phyloP scores from a whole-genome alignment of 345 rosid species.

The Luvunga scandens region DNA sequence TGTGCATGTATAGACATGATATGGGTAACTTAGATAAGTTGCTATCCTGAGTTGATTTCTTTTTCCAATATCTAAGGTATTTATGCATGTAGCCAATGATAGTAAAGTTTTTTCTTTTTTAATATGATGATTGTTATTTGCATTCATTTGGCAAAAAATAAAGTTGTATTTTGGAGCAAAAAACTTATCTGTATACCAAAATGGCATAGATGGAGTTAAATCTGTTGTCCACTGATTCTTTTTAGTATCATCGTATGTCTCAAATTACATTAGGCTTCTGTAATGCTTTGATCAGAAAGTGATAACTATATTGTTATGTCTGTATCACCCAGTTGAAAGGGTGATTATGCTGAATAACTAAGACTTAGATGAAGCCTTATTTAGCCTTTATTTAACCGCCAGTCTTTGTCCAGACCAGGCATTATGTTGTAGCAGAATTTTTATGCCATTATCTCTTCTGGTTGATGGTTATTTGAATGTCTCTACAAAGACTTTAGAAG shows the following conservation, averaged over 20 bases:
- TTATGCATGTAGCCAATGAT: neutral
- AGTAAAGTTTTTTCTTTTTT: neutral
- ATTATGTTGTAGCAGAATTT: neutral
- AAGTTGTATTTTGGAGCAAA: too few species aligned
- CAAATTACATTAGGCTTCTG: neutral
- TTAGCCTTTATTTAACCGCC: neutral
- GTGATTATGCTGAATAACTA: neutral
- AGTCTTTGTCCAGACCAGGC: neutral
- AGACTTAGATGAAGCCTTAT: neutral
- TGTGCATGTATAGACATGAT: neutral
- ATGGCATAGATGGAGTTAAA: neutral
- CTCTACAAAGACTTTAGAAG: neutral
- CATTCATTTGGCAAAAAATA: neutral
- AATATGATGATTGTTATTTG: neutral
- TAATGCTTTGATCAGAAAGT: neutral
- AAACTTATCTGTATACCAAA: neutral
- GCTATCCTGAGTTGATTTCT: too few species aligned
- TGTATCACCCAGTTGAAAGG: neutral
- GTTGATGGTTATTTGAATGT: neutral
- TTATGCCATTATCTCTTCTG: neutral
- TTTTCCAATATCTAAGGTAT: neutral
- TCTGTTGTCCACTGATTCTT: neutral
- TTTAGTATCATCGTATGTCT: neutral
- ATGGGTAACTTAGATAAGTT: too few species aligned
- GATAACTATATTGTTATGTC: neutral